Evolutionary conservation across 2,329 filamentous ascomycete species (phyloP), one percentile per base, ranked within the genome.

Genomic region (Thelonectria discophora): DNA sequence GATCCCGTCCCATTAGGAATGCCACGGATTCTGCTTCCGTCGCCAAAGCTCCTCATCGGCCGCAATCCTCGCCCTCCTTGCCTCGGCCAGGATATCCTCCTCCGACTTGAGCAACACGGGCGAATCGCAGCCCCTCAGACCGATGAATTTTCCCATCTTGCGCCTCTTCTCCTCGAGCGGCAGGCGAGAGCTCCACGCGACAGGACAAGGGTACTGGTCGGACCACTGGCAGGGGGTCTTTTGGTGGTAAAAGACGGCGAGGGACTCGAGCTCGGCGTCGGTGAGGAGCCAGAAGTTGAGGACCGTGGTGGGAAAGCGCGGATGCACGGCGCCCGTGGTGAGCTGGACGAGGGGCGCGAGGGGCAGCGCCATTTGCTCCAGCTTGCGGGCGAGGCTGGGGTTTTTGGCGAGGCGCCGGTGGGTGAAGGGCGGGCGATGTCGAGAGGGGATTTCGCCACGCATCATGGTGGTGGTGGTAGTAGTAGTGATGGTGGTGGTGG

Each of bases 161-260:
- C 90, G 80, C 64, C 90, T 82, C 81, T 93, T 93, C 73, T 93
- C 84, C 74, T 88, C 85, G 24, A 88, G 74, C 2, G 80, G 76
- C 61, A 87, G 74, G 62, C 81, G 77, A 5, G 76, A 75, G 2
- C 76, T 74, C 90, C 90, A 93, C 55, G 80, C 76, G 72, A 93
- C 84, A n/a, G 85, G 87, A 66, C 86, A 87, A 0, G 90, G 90
- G 74, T 93, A 93, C 62, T 84, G 80, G 51, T 74, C 66, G 2
- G 84, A 83, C 79, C 81, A 86, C n/a, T 74, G 72, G 60, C 79
- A 79, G 1, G 85, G 86, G 1, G 82, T 85, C 60, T 82, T 82
- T 78, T 93, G 90, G 78, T 91, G 88, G 79, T 93, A 93, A 77
- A 90, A 92, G 66, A 83, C 79, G 3, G 90, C 90, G 42, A 93